These are phyloP conservation scores for Auricularia sp. DNA, from an alignment of 768 basidiomycete species.

Conservation along the genomic window DNA sequence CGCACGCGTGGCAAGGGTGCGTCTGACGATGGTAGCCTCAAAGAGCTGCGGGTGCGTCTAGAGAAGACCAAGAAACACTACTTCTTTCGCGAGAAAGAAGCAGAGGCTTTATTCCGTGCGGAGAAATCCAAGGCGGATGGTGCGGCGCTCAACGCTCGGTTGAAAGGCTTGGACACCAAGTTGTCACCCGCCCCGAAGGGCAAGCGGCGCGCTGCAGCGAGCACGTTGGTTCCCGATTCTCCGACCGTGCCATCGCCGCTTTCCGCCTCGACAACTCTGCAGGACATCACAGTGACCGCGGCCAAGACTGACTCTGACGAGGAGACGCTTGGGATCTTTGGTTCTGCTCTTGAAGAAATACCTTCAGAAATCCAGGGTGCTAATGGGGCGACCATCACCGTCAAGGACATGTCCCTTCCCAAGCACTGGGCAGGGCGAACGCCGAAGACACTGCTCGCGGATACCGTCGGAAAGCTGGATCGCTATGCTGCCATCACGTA, in stretches of 20 bases:
- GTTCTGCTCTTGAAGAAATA: slow-evolving; percentile 62
- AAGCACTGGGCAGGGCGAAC: slow-evolving; percentile 77
- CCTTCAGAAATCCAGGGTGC: slow-evolving; percentile 35
- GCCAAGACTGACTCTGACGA: slow-evolving; percentile 45
- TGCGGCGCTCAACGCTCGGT: slow-evolving; percentile 15
- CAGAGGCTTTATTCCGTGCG: slow-evolving; percentile 42
- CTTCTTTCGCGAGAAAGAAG: slow-evolving; percentile 61
- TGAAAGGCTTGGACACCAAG: slow-evolving; percentile 11
- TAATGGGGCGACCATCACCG: slow-evolving; percentile 11
- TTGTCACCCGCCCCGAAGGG: not conserved
- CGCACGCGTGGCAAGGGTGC: slow-evolving; percentile 11
- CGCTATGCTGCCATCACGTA: slow-evolving; percentile 69
- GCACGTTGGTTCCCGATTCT: slow-evolving; percentile 3
- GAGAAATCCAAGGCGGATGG: slow-evolving; percentile 43
- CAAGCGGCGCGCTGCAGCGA: not conserved
- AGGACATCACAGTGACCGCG: slow-evolving; percentile 20
- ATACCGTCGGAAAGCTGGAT: slow-evolving; percentile 57
- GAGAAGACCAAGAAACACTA: slow-evolving; percentile 44
- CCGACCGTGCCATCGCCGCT: not conserved
- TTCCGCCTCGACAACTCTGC: not conserved
- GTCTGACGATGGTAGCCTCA: slow-evolving; percentile 20
- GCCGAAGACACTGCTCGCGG: slow-evolving; percentile 63
- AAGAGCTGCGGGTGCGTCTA: slow-evolving; percentile 36
- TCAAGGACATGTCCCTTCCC: slow-evolving; percentile 65
- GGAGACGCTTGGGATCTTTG: slow-evolving; percentile 48